These are phyloP conservation scores for Aegilops longissima DNA, from an alignment of 176 grass and related monocot genomes.

Conservation along the genomic window DNA sequence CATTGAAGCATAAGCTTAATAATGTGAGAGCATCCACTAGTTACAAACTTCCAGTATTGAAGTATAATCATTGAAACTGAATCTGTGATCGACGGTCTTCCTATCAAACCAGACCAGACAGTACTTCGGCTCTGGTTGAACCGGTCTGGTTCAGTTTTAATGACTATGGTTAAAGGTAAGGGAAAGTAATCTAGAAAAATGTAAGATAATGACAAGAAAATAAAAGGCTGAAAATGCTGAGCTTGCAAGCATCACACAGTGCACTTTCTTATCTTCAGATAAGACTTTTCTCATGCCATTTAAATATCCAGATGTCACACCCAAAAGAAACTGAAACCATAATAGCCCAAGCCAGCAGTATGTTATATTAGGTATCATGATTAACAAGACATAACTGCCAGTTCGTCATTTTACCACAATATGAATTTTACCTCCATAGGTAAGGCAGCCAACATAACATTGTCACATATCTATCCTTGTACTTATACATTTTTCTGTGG, in stretches of 20 bases:
- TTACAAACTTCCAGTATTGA: conserved; percentile 1
- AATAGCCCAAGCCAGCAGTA: not conserved
- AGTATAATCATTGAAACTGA: not conserved
- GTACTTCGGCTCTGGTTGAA: not conserved
- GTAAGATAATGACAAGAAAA: not conserved
- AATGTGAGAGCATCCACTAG: not conserved
- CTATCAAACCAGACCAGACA: not conserved
- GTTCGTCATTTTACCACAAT: conserved; percentile 1
- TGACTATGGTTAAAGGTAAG: not conserved
- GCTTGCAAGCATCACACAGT: not conserved
- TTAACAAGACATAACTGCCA: not conserved
- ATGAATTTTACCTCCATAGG: not conserved
- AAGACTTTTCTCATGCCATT: not conserved
- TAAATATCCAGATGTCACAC: not conserved
- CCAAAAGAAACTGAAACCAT: not conserved
- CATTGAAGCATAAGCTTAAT: conserved; percentile 6
- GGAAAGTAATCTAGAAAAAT: not conserved
- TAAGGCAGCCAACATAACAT: not conserved
- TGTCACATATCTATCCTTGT: not conserved
- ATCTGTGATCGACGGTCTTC: not conserved
- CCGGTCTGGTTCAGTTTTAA: not conserved
- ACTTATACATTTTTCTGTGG: not conserved
- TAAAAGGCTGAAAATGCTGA: not conserved
- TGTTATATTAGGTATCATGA: not conserved
- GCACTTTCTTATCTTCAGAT: not conserved